Evolutionary conservation across 805 yeast genomes (phyloP).

Genomic region (Tetrapisispora taiwanensis): DNA sequence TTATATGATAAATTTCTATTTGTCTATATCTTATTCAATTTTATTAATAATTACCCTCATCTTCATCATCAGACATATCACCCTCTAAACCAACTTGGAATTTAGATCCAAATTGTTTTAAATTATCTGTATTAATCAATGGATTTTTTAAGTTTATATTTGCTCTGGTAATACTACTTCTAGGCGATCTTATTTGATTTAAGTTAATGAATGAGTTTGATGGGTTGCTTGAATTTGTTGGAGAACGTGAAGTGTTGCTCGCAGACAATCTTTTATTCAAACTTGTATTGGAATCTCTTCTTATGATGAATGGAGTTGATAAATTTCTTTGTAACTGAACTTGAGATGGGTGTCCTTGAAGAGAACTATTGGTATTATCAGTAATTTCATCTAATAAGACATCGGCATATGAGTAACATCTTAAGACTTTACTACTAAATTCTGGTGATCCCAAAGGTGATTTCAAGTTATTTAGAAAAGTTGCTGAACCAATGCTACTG

Average conservation of each 20-base stretch:
- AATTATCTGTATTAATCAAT: neutral
- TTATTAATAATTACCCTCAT: neutral
- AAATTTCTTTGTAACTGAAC: conserved; percentile 9
- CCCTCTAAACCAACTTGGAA: conserved; percentile 2
- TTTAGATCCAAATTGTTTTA: neutral
- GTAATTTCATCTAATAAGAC: conserved; percentile 51
- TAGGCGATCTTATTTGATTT: neutral
- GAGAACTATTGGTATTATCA: neutral
- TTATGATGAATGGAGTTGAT: conserved; percentile 16
- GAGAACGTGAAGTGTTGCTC: conserved; percentile 13
- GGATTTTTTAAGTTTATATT: conserved; percentile 2
- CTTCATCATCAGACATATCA: neutral
- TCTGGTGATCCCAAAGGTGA: conserved; percentile 1
- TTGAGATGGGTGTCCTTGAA: conserved; percentile 3
- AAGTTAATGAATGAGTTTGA: neutral
- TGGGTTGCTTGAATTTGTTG: conserved; percentile 7
- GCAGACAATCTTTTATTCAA: conserved; percentile 7
- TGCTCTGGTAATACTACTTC: conserved; percentile 1
- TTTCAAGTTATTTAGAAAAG: neutral
- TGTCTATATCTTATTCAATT: no score
- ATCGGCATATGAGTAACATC: conserved; percentile 72
- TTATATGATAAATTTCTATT: no score
- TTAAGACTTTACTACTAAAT: neutral
- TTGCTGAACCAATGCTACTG: neutral
- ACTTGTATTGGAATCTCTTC: conserved; percentile 8